phyloP scores from a whole-genome alignment of 257 asterid genomes.

The Vinca minor region DNA sequence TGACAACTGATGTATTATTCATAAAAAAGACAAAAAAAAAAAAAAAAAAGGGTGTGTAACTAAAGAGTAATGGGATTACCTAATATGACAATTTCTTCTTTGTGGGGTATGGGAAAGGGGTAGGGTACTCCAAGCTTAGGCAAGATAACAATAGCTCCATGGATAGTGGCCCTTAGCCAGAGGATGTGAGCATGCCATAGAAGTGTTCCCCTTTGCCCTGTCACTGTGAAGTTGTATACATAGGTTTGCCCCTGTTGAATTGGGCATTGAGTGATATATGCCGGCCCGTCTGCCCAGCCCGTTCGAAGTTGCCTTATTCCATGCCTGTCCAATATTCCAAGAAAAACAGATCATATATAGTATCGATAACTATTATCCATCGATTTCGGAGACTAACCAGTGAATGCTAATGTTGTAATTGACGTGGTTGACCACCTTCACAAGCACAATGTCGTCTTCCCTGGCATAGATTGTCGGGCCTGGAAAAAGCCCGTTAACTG shows the following conservation, averaged over 20 bases:
- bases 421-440: constrained; percentile 49
- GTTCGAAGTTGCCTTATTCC: constrained; percentile 30
- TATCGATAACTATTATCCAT: too few relatives aligned
- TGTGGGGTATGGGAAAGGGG: constrained; percentile 28
- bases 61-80: constrained; percentile 14
- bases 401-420: constrained; percentile 47
- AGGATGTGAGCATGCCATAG: constrained; percentile 40
- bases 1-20: too few relatives aligned
- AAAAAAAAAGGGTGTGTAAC: too few relatives aligned
- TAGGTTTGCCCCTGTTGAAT: constrained; percentile 28
- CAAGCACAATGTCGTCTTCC: constrained; percentile 51
- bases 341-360: too few relatives aligned
- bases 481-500: constrained; percentile 52
- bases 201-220: constrained; percentile 35
- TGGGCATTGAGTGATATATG: constrained; percentile 35
- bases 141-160: constrained; percentile 30
- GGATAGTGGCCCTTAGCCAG: constrained; percentile 42
- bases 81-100: constrained; percentile 27
- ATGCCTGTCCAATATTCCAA: constrained; percentile 22
- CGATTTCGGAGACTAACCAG: constrained; percentile 40
- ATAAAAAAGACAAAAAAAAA: too few relatives aligned
- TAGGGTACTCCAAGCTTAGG: constrained; percentile 27
- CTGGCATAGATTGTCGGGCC: constrained; percentile 53
- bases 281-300: constrained; percentile 43
- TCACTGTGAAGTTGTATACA: constrained; percentile 28